Conservation (phyloP, 164 flowering plant species). For the Macadamia tetraphylla region DNA sequence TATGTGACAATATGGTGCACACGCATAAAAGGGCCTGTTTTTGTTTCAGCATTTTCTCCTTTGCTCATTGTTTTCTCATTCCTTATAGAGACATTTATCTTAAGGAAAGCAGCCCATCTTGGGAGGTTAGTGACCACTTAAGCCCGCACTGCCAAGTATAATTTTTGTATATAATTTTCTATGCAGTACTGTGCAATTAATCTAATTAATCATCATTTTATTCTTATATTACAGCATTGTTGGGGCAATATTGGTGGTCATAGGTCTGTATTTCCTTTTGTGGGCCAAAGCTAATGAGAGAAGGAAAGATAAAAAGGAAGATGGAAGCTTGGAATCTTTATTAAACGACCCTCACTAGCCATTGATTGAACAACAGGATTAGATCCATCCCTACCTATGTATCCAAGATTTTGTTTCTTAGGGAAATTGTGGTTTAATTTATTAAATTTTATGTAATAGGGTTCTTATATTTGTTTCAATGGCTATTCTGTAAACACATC, state of each 20-base stretch:
- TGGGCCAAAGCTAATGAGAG: constrained; percentile 23
- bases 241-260: constrained; percentile 19
- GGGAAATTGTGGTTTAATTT: too few relatives aligned
- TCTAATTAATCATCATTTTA: too few relatives aligned
- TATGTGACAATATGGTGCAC: constrained; percentile 19
- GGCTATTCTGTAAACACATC: too few relatives aligned
- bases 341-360: too few relatives aligned
- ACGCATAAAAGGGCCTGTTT: constrained; percentile 23
- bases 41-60: constrained; percentile 17
- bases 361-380: too few relatives aligned
- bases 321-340: not conserved
- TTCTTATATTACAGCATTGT: constrained; percentile 7
- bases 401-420: too few relatives aligned
- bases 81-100: constrained; percentile 15
- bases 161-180: too few relatives aligned
- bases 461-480: too few relatives aligned
- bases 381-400: too few relatives aligned
- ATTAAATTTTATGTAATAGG: too few relatives aligned
- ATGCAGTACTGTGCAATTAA: too few relatives aligned
- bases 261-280: constrained; percentile 17
- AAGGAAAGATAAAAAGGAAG: not conserved
- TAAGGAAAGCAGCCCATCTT: not conserved
- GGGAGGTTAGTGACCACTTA: constrained; percentile 12
- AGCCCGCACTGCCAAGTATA: too few relatives aligned
- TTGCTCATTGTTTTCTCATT: constrained; percentile 20